Percentiles rank a stretch among this genome's conserved stretches.
Conservation (phyloP, 2,329 filamentous ascomycete species). For the Ceratocystis alfenasii region DNA sequence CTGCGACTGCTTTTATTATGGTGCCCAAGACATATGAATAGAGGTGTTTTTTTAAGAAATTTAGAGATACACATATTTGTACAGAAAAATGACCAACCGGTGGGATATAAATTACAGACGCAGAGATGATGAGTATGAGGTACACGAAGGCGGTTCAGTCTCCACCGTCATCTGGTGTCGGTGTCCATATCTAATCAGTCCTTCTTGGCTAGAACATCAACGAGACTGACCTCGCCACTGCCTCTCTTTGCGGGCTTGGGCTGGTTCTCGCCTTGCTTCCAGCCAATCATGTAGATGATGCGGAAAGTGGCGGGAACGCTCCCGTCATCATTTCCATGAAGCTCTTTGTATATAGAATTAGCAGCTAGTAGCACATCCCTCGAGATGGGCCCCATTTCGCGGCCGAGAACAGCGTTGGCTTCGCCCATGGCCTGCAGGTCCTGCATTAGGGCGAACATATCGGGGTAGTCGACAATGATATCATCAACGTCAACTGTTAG, state of each 20-base stretch:
- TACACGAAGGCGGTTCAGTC: not conserved
- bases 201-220: constrained; percentile 50
- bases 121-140: not conserved
- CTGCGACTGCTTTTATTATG: not conserved
- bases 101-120: no score
- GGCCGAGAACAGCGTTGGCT: constrained; percentile 73
- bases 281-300: constrained; percentile 97
- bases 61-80: not conserved
- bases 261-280: constrained; percentile 76
- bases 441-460: constrained; percentile 79
- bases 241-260: constrained; percentile 69
- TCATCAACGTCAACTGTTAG: constrained; percentile 95
- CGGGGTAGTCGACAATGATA: constrained; percentile 87
- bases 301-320: constrained; percentile 81
- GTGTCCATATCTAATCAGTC: not conserved
- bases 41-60: not conserved
- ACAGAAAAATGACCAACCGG: not conserved
- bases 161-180: no score
- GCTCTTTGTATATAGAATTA: constrained; percentile 74
- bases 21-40: not conserved
- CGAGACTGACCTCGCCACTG: constrained; percentile 76
- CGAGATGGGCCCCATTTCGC: constrained; percentile 65
- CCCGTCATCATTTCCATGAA: constrained; percentile 73
- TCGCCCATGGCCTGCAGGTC: constrained; percentile 97
- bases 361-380: constrained; percentile 77